phyloP scores from a whole-genome alignment of 331 rosid genomes.

The Rosa hybrid region DNA sequence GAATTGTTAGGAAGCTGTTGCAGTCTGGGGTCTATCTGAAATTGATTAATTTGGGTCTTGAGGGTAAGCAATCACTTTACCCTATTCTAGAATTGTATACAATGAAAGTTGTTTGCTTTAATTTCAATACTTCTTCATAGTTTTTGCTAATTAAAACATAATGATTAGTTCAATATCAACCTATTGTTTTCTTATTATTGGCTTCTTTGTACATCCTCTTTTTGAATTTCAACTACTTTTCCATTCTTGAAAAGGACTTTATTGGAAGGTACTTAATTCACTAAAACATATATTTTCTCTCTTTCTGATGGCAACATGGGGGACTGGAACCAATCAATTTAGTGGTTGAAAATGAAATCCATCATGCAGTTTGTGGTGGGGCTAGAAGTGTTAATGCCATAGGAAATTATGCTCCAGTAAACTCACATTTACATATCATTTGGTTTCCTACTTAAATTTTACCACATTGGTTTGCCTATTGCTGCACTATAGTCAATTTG shows the following conservation, averaged over 20 bases:
- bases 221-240: background rate
- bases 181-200: no score
- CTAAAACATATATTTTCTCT: background rate
- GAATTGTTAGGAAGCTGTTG: no score
- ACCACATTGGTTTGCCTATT: background rate
- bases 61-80: no score
- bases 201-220: no score
- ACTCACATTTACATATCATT: no score
- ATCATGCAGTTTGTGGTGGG: slow-evolving; percentile 10
- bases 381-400: slow-evolving; percentile 20
- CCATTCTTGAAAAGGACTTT: background rate
- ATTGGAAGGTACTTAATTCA: background rate
- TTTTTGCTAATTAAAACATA: no score
- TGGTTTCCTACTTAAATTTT: background rate
- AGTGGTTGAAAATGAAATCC: slow-evolving; percentile 3
- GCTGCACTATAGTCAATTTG: background rate
- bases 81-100: no score
- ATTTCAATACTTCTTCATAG: no score
- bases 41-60: no score
- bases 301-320: slow-evolving; percentile 9
- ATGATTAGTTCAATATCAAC: no score
- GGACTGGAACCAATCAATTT: slow-evolving; percentile 14
- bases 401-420: slow-evolving; percentile 24
- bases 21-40: no score
- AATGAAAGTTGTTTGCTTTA: no score